These are phyloP conservation scores for Xylariales sp. DNA, from an alignment of 2,329 filamentous ascomycete species.

Conservation along the genomic window DNA sequence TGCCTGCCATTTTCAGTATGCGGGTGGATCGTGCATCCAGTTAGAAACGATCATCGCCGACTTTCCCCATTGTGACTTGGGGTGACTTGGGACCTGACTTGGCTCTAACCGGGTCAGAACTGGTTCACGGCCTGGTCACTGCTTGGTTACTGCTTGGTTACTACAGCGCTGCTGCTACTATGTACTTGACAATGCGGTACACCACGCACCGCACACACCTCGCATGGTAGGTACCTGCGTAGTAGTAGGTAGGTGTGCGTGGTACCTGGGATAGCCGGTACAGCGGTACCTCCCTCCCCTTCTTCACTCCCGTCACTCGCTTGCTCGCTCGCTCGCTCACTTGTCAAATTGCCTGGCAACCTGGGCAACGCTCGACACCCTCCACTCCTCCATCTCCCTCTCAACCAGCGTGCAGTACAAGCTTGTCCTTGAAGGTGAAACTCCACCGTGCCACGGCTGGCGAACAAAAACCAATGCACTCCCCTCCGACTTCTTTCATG, in stretches of 20 bases:
- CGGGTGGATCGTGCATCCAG: constrained; percentile 25
- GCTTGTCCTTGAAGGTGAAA: constrained; percentile 36
- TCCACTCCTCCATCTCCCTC: constrained; percentile 44
- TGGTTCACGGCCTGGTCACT: not conserved
- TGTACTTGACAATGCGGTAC: too few species aligned
- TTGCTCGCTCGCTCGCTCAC: not conserved
- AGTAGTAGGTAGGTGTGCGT: too few species aligned
- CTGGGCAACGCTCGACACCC: constrained; percentile 37
- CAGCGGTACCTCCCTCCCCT: too few species aligned
- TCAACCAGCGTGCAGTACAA: constrained; percentile 41
- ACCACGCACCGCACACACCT: too few species aligned
- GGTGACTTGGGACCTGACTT: not conserved
- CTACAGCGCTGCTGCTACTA: too few species aligned
- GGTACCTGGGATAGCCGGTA: too few species aligned
- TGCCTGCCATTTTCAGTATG: constrained; percentile 39
- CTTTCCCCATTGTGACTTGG: constrained; percentile 22
- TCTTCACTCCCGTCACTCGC: too few species aligned
- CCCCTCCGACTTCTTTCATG: constrained; percentile 42
- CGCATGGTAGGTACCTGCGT: too few species aligned
- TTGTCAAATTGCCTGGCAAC: constrained; percentile 43
- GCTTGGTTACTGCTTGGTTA: too few species aligned
- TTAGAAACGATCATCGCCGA: constrained; percentile 20
- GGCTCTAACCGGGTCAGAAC: not conserved
- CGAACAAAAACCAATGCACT: constrained; percentile 49
- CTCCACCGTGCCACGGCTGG: constrained; percentile 42